Conservation (phyloP, 495 filamentous ascomycete species). For the Annulohypoxylon bovei region DNA sequence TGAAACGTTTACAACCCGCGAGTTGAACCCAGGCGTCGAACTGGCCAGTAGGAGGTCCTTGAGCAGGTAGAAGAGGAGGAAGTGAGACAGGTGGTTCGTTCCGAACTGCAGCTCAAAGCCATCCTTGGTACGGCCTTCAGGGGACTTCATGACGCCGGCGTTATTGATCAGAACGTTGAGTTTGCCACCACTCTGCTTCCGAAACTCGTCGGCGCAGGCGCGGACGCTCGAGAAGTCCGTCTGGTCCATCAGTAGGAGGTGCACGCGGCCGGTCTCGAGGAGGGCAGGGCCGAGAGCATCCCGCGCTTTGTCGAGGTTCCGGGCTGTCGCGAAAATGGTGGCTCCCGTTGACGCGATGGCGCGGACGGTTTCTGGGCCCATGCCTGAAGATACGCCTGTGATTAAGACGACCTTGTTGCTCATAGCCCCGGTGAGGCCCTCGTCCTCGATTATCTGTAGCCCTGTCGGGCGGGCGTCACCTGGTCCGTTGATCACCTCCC, state of each 20-base stretch:
- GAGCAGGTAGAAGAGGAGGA: constrained; percentile 64
- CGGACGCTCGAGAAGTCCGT: constrained; percentile 57
- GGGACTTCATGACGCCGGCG: constrained; percentile 55
- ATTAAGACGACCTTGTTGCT: constrained; percentile 60
- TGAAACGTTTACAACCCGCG: constrained; percentile 51
- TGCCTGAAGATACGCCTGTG: constrained; percentile 63
- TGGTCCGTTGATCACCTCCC: constrained; percentile 50
- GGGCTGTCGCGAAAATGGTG: constrained; percentile 56
- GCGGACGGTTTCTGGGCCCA: constrained; percentile 61
- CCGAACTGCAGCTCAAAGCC: constrained; percentile 61
- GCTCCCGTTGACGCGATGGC: constrained; percentile 60
- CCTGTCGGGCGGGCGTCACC: constrained; percentile 61
- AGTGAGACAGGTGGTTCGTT: constrained; percentile 63
- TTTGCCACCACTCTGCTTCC: constrained; percentile 37
- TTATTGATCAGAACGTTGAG: constrained; percentile 50
- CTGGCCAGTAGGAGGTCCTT: constrained; percentile 53
- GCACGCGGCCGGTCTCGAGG: constrained; percentile 40
- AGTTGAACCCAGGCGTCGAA: constrained; percentile 41
- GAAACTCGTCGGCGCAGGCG: constrained; percentile 51
- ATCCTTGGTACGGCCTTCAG: constrained; percentile 54
- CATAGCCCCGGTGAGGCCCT: constrained; percentile 52
- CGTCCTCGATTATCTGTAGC: constrained; percentile 57
- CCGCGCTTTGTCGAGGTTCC: constrained; percentile 49
- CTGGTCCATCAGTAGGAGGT: constrained; percentile 55
- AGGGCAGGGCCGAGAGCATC: constrained; percentile 47